Conservation (phyloP, 805 yeast species). For the Hanseniaspora guilliermondii region DNA sequence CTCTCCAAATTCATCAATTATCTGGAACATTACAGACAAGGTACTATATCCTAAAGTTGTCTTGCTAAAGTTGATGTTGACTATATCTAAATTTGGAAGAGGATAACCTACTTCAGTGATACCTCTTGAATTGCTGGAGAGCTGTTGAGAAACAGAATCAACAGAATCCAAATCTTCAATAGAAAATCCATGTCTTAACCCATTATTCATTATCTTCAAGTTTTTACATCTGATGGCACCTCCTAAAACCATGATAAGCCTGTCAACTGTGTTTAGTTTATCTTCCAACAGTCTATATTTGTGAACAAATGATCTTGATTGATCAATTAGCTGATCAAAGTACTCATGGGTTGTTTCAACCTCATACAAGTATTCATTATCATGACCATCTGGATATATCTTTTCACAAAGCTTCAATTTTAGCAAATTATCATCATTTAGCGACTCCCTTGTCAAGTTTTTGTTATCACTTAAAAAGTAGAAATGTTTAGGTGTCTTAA, state of each 20-base stretch:
- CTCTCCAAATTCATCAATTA: conserved; percentile 38
- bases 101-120: conserved; percentile 48
- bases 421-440: conserved; percentile 35
- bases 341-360: conserved; percentile 41
- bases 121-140: conserved; percentile 39
- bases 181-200: conserved; percentile 75
- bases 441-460: conserved; percentile 28
- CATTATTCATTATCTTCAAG: conserved; percentile 76
- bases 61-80: background rate
- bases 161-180: conserved; percentile 39
- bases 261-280: conserved; percentile 49
- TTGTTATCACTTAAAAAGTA: conserved; percentile 45
- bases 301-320: conserved; percentile 44
- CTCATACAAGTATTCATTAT: conserved; percentile 64
- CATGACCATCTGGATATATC: conserved; percentile 31
- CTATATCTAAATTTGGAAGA: conserved; percentile 40
- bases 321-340: conserved; percentile 42
- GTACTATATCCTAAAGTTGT: conserved; percentile 62
- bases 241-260: conserved; percentile 74
- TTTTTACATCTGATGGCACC: conserved; percentile 56
- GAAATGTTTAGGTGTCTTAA: conserved; percentile 63
- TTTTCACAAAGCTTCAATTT: conserved; percentile 52
- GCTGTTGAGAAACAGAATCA: background rate
- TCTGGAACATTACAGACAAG: conserved; percentile 44
- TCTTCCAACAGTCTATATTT: conserved; percentile 68